Evolutionary conservation across 345 rosid species (phyloP).

Genomic region (Kernera saxatilis): DNA sequence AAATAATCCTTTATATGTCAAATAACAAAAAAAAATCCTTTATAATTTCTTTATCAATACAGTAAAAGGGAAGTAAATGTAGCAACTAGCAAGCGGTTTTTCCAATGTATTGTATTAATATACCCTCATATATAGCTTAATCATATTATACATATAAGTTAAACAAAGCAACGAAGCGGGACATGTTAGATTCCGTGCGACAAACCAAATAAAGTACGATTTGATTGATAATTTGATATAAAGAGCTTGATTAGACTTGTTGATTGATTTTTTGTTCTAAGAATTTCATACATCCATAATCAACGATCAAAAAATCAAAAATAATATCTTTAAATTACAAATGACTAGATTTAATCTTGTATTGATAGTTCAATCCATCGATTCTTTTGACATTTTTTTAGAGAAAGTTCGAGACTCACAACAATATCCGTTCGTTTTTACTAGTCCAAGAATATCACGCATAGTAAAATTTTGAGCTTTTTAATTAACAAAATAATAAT

Average conservation of each 20-base stretch:
- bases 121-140: neutral
- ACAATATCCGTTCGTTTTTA: neutral
- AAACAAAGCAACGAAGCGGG: neutral
- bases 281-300: neutral
- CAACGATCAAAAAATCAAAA: neutral
- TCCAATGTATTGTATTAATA: neutral
- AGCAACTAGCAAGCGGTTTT: neutral
- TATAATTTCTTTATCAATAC: neutral
- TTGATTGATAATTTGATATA: slow-evolving; percentile 15
- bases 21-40: no score
- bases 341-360: neutral
- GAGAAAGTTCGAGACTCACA: neutral
- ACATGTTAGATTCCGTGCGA: slow-evolving; percentile 16
- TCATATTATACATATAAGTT: neutral
- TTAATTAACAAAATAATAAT: neutral
- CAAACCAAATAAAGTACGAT: slow-evolving; percentile 15
- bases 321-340: neutral
- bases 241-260: slow-evolving; percentile 8
- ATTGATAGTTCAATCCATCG: neutral
- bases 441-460: neutral
- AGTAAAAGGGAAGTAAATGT: neutral
- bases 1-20: neutral
- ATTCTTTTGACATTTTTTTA: no score
- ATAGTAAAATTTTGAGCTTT: neutral
- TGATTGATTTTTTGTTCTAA: neutral